Conservation (phyloP, 2,329 filamentous ascomycete species). For the Alternaria alternata region DNA sequence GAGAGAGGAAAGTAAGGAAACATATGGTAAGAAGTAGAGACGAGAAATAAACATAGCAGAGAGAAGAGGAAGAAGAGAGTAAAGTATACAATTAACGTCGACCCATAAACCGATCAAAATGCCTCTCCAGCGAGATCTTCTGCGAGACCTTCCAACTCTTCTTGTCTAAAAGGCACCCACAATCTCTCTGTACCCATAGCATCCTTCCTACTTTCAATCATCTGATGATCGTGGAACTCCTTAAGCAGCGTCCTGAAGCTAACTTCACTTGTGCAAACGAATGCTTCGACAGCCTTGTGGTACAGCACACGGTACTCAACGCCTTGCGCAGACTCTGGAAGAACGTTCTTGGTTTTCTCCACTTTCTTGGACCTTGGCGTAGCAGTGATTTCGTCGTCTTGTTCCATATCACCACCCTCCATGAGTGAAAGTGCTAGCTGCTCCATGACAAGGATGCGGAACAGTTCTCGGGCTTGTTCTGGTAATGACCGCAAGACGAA, state of each 20-base stretch:
- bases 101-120: slow-evolving; percentile 25
- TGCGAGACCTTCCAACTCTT: slow-evolving; percentile 88
- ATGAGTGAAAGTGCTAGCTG: slow-evolving; percentile 73
- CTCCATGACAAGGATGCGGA: slow-evolving; percentile 84
- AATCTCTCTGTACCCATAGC: slow-evolving; percentile 83
- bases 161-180: slow-evolving; percentile 82
- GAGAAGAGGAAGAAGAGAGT: not conserved
- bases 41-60: not conserved
- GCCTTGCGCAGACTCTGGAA: slow-evolving; percentile 59
- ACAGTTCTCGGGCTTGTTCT: slow-evolving; percentile 89
- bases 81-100: not conserved
- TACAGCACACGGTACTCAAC: slow-evolving; percentile 93
- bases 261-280: slow-evolving; percentile 96
- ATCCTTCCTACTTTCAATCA: slow-evolving; percentile 91
- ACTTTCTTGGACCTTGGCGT: slow-evolving; percentile 37
- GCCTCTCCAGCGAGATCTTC: slow-evolving; percentile 70
- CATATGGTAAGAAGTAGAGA: no score
- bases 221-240: slow-evolving; percentile 98
- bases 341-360: slow-evolving; percentile 31
- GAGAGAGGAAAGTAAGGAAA: no score
- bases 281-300: slow-evolving; percentile 94
- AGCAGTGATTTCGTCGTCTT: slow-evolving; percentile 28
- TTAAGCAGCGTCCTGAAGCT: slow-evolving; percentile 93
- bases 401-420: slow-evolving; percentile 47
- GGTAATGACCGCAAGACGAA: slow-evolving; percentile 91